These are phyloP conservation scores for Cyphellophora europaea DNA, from an alignment of 2,329 filamentous ascomycete species.

Conservation along the genomic window DNA sequence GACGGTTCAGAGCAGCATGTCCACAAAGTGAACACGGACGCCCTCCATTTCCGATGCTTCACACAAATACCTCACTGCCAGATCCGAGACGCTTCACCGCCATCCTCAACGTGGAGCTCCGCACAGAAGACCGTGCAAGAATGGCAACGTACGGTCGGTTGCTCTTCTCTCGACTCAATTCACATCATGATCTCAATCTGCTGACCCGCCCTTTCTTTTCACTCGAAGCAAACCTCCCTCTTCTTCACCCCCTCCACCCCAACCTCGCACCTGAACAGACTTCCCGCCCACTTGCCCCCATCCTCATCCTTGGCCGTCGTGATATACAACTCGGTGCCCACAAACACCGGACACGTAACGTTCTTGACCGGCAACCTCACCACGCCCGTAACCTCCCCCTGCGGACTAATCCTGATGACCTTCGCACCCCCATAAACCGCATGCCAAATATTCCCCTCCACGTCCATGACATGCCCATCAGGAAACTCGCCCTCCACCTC, in stretches of 20 bases:
- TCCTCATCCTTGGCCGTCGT: slow-evolving; percentile 66
- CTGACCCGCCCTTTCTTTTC: too few relatives aligned
- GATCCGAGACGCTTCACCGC: too few relatives aligned
- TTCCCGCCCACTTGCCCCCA: slow-evolving; percentile 58
- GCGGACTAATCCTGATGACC: slow-evolving; percentile 63
- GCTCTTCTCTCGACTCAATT: too few relatives aligned
- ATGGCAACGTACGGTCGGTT: too few relatives aligned
- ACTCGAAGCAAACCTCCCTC: slow-evolving; percentile 52
- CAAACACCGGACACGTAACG: slow-evolving; percentile 73
- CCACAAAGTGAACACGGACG: too few relatives aligned
- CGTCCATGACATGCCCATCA: slow-evolving; percentile 78
- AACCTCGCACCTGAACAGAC: slow-evolving; percentile 38
- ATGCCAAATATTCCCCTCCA: slow-evolving; percentile 79
- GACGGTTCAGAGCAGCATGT: too few relatives aligned
- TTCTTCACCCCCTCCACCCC: slow-evolving; percentile 46
- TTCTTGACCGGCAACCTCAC: slow-evolving; percentile 68
- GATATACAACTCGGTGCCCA: slow-evolving; percentile 64
- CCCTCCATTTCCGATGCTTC: too few relatives aligned
- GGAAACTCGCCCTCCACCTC: slow-evolving; percentile 53
- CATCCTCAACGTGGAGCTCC: too few relatives aligned
- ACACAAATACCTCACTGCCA: too few relatives aligned
- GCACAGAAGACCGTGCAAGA: too few relatives aligned
- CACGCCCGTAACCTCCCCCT: slow-evolving; percentile 63
- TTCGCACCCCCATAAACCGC: slow-evolving; percentile 71
- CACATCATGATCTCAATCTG: too few relatives aligned